Evolutionary conservation across 2,329 filamentous ascomycete species (phyloP).

Genomic region (Diaporthe australafricana): DNA sequence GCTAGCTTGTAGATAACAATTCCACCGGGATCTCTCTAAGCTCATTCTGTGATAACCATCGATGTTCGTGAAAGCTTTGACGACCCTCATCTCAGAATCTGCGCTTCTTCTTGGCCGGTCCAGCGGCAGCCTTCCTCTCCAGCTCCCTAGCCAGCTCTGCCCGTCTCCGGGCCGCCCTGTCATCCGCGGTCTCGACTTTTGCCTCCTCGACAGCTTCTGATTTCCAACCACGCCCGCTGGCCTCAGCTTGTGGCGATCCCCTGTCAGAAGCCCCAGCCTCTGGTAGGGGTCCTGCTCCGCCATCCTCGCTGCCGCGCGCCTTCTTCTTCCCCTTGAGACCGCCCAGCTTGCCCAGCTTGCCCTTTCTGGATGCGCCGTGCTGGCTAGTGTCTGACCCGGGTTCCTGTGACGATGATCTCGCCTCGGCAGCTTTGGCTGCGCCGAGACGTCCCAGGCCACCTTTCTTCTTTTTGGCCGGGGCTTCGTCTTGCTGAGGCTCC

Average conservation of each 20-base stretch:
- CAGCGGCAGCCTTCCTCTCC: slow-evolving; percentile 60
- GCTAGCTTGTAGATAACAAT: not conserved
- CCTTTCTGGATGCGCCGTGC: not conserved
- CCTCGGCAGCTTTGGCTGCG: slow-evolving; percentile 20
- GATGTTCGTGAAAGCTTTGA: not conserved
- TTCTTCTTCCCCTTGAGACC: slow-evolving; percentile 26
- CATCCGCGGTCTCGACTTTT: slow-evolving; percentile 56
- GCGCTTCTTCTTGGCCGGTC: slow-evolving; percentile 67
- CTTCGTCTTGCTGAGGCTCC: not conserved
- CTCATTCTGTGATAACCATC: no score
- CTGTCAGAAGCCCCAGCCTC: not conserved
- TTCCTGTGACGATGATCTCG: not conserved
- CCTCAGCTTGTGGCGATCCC: not conserved
- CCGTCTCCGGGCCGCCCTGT: slow-evolving; percentile 61
- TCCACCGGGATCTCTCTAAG: not conserved
- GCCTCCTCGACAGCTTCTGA: slow-evolving; percentile 45
- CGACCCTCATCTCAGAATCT: slow-evolving; percentile 55
- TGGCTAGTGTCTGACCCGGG: slow-evolving; percentile 7
- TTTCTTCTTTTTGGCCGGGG: slow-evolving; percentile 11
- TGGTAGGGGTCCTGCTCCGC: not conserved
- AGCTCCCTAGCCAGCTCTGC: slow-evolving; percentile 64
- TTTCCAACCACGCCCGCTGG: slow-evolving; percentile 40
- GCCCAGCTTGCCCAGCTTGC: slow-evolving; percentile 60
- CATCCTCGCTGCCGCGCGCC: not conserved
- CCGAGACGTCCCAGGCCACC: slow-evolving; percentile 23